A percentile compares a stretch with the other conserved stretches of the same genome.
These are phyloP conservation scores for Pseudogymnoascus sp. DNA, from an alignment of 2,329 filamentous ascomycete genomes.

Conservation along the genomic window DNA sequence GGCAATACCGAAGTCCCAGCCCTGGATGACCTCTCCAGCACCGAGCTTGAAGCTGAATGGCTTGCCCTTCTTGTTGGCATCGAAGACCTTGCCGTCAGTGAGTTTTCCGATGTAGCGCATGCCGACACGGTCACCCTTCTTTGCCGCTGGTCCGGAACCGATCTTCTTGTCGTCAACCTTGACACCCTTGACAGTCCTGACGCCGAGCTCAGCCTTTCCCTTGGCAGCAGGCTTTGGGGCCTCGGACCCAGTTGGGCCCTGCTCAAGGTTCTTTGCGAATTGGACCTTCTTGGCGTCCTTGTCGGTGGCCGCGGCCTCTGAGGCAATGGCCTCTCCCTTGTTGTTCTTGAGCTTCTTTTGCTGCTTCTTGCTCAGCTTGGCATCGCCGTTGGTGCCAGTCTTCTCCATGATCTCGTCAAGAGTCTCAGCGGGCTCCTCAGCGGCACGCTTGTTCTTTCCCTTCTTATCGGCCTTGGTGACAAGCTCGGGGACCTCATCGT, in stretches of 20 bases:
- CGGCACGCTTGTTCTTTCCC: slow-evolving; percentile 91
- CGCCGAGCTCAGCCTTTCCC: slow-evolving; percentile 52
- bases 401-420: slow-evolving; percentile 85
- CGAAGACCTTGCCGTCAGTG: slow-evolving; percentile 88
- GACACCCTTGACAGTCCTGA: slow-evolving; percentile 80
- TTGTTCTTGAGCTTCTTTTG: slow-evolving; percentile 99
- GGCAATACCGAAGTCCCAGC: slow-evolving; percentile 90
- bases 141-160: slow-evolving; percentile 75
- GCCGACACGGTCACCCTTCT: slow-evolving; percentile 83
- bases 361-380: slow-evolving; percentile 89
- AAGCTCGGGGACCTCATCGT: slow-evolving; percentile 65
- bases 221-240: slow-evolving; percentile 45
- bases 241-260: slow-evolving; percentile 75
- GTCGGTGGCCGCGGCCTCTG: slow-evolving; percentile 45
- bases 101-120: slow-evolving; percentile 99
- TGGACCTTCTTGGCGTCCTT: slow-evolving; percentile 91
- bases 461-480: slow-evolving; percentile 41
- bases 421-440: slow-evolving; percentile 59
- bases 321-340: slow-evolving; percentile 74
- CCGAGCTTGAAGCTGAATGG: slow-evolving; percentile 95
- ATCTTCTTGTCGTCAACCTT: slow-evolving; percentile 93
- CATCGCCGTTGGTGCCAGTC: slow-evolving; percentile 46
- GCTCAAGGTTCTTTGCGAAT: slow-evolving; percentile 98
- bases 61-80: slow-evolving; percentile 98
- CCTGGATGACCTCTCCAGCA: slow-evolving; percentile 93